These are phyloP conservation scores for Fomitopsis pinicola DNA, from an alignment of 1,284 basidiomycete genomes.

Conservation along the genomic window DNA sequence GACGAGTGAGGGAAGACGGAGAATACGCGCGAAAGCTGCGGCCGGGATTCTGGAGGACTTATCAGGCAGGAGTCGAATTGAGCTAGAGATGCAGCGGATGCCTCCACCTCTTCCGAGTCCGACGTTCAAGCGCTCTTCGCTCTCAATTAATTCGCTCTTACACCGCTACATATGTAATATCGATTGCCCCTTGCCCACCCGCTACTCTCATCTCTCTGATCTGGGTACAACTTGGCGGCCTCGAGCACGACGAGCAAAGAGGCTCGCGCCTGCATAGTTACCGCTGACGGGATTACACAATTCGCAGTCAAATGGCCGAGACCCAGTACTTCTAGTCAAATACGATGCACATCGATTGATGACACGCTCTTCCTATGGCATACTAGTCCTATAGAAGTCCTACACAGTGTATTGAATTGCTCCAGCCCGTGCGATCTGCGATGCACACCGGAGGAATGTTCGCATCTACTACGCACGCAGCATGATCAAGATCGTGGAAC, in stretches of 20 bases:
- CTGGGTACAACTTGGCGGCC: too few relatives aligned
- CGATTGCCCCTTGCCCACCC: background rate
- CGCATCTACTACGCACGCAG: background rate
- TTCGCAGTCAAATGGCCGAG: background rate
- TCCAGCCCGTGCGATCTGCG: background rate
- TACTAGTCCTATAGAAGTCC: background rate
- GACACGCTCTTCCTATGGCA: background rate
- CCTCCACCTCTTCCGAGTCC: conserved; percentile 21
- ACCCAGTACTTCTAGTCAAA: background rate
- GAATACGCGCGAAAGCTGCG: conserved; percentile 12
- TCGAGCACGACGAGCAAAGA: background rate
- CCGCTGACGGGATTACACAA: background rate
- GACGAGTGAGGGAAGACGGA: conserved; percentile 13
- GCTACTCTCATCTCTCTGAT: background rate
- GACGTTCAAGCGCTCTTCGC: conserved; percentile 10
- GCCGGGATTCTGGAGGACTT: conserved; percentile 8
- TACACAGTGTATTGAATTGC: background rate
- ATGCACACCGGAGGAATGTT: background rate
- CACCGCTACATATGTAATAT: background rate
- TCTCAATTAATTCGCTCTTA: background rate
- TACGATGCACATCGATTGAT: background rate
- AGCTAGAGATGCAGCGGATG: conserved; percentile 17
- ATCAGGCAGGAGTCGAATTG: conserved; percentile 13
- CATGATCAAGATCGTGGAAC: background rate
- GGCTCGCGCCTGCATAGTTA: background rate